A percentile compares a stretch with the other conserved stretches of the same genome.
phyloP scores from a whole-genome alignment of 2,329 filamentous ascomycete genomes.

The Seiridium unicorne region DNA sequence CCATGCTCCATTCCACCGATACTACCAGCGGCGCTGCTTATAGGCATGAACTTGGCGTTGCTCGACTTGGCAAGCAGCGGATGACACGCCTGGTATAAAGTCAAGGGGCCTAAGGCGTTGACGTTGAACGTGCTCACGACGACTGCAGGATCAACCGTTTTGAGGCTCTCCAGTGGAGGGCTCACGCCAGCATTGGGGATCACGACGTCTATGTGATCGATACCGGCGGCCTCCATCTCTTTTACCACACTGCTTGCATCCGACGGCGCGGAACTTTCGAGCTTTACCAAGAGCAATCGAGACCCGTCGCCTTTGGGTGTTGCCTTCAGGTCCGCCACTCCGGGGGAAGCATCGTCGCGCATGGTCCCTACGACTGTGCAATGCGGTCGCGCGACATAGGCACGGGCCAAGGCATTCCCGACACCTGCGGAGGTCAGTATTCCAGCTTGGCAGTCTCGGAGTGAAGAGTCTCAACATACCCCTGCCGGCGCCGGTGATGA shows the following conservation, averaged over 20 bases:
- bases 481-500: conserved; percentile 1
- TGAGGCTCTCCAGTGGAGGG: conserved; percentile 20
- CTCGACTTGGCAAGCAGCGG: conserved; percentile 27
- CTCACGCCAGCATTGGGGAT: conserved; percentile 35
- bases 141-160: conserved; percentile 26
- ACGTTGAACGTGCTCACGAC: conserved; percentile 22
- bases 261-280: conserved; percentile 25
- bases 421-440: conserved; percentile 20
- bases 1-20: conserved; percentile 17
- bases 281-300: conserved; percentile 27
- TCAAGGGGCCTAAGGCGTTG: conserved; percentile 30
- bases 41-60: conserved; percentile 29
- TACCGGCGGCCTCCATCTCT: conserved; percentile 21
- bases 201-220: conserved; percentile 31
- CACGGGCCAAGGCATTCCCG: conserved; percentile 26
- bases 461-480: background rate
- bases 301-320: conserved; percentile 24
- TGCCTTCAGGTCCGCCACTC: conserved; percentile 21
- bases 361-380: conserved; percentile 39
- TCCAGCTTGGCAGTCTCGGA: background rate
- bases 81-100: conserved; percentile 28
- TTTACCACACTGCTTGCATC: conserved; percentile 25
- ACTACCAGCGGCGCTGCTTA: conserved; percentile 25
- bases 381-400: conserved; percentile 33
- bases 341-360: conserved; percentile 25